phyloP scores from a whole-genome alignment of 148 eudicot genomes.

The Rhododendron griersonianum region DNA sequence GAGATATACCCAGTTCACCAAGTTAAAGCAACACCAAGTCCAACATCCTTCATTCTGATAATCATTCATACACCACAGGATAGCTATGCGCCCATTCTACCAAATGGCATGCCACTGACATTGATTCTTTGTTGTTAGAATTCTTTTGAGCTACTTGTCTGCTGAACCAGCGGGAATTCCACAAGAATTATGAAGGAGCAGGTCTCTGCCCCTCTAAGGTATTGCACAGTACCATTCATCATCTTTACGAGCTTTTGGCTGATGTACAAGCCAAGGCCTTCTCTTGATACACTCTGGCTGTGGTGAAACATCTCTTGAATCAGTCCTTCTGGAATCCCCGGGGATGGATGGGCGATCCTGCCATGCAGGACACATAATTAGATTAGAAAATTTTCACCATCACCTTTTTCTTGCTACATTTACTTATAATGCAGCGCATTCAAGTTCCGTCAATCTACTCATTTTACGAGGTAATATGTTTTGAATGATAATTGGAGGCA shows the following conservation, averaged over 20 bases:
- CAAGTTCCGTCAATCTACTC: not conserved
- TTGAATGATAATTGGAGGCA: not conserved
- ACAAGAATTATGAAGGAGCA: constrained; percentile 59
- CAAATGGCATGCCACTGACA: not conserved
- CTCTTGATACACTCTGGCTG: constrained; percentile 61
- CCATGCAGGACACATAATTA: constrained; percentile 12
- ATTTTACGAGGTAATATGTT: not conserved
- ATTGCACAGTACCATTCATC: constrained; percentile 85
- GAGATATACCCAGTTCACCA: not conserved
- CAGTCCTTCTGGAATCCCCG: constrained; percentile 72
- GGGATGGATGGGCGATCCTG: constrained; percentile 88
- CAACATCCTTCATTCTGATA: not conserved
- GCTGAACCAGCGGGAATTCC: constrained; percentile 66
- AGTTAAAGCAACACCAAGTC: not conserved
- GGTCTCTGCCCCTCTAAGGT: constrained; percentile 60
- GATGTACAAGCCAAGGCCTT: constrained; percentile 79
- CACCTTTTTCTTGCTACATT: not conserved
- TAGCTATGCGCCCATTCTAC: not conserved
- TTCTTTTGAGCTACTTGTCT: constrained; percentile 5
- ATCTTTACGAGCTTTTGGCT: constrained; percentile 71
- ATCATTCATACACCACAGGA: not conserved
- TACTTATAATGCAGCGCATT: not conserved
- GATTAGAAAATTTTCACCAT: not conserved
- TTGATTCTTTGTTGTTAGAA: not conserved
- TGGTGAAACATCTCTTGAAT: constrained; percentile 80